A percentile compares a stretch with the other conserved stretches of the same genome.
phyloP scores from a whole-genome alignment of 2,329 filamentous ascomycete species.

The Diaporthe humulicola region DNA sequence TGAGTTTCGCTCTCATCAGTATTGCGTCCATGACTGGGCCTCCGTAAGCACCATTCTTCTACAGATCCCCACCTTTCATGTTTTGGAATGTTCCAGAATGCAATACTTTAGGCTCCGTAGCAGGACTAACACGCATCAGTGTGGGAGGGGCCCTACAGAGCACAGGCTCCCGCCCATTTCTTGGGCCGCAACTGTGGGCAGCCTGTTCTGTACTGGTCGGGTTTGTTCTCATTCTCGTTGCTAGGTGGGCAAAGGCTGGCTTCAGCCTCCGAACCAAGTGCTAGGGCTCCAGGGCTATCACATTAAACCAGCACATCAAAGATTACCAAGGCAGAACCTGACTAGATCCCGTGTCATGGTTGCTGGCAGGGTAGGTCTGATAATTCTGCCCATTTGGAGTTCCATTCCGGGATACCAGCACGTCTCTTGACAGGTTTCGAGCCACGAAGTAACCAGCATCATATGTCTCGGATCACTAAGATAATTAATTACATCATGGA shows the following conservation, averaged over 20 bases:
- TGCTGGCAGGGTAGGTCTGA: background rate
- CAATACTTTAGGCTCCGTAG: too few species aligned
- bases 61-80: too few species aligned
- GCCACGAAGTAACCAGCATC: too few species aligned
- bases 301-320: background rate
- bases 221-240: conserved; percentile 39
- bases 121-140: too few species aligned
- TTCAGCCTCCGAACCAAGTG: conserved; percentile 20
- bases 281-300: background rate
- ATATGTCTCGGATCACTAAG: background rate
- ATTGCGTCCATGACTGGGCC: conserved; percentile 51
- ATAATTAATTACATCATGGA: background rate
- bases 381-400: too few species aligned
- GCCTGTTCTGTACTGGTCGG: conserved; percentile 44
- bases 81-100: too few species aligned
- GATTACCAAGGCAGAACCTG: background rate
- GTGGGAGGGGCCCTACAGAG: conserved; percentile 51
- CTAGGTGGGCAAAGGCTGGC: conserved; percentile 31
- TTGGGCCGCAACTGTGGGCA: conserved; percentile 49
- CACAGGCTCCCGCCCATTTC: conserved; percentile 44
- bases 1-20: conserved; percentile 49
- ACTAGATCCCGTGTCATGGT: background rate
- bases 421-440: background rate
- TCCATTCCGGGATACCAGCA: too few species aligned
- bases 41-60: too few species aligned